Evolutionary conservation across 306 rosid species (phyloP), one percentile per base, ranked within the genome.

Genomic region (Acmispon strigosus): DNA sequence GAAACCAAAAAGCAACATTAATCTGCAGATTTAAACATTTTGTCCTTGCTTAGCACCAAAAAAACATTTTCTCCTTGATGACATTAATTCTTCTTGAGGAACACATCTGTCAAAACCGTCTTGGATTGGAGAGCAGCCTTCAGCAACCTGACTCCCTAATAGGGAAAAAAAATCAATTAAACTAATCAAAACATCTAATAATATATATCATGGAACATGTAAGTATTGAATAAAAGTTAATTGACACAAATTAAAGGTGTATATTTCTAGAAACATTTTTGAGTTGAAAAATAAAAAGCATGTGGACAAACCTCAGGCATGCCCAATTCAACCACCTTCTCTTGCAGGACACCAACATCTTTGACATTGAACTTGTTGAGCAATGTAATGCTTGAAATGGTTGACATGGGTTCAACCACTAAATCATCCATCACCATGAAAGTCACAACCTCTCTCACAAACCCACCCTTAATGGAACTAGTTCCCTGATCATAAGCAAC

Each of bases 381-480:
- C 14, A 77, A 0, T 0, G 81, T 12, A 0, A 82, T 56, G 5
- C 55, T 7, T 1, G 89, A 79, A 9, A 74, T 74, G 10, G 47
- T 48, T 8, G 85, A 77, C 81, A 77, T 41, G 5, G 81, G 81
- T 0, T 69, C 11, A 27, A 84, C 48, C 0, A 43, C 55, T 3
- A 84, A 62, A 52, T 84, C 84, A 72, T 81, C 84, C 78, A 53
- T 81, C 13, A 81, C 75, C 61, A 73, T 78, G 39, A 78, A 78
- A 0, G 84, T 82, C 3, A 76, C 75, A 0, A 78, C 63, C 6
- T 57, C 84, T 52, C 76, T 78, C 20, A 81, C 84, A 34, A 54
- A 80, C 0, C 87, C 82, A 29, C 29, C n/a, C 0, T 43, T 20
- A 1, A 4, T 6, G 3, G 42, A 2, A 13, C 14, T 6, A n/a